These are phyloP conservation scores for Pyrenula massariospora DNA, from an alignment of 495 filamentous ascomycete species.

Conservation along the genomic window DNA sequence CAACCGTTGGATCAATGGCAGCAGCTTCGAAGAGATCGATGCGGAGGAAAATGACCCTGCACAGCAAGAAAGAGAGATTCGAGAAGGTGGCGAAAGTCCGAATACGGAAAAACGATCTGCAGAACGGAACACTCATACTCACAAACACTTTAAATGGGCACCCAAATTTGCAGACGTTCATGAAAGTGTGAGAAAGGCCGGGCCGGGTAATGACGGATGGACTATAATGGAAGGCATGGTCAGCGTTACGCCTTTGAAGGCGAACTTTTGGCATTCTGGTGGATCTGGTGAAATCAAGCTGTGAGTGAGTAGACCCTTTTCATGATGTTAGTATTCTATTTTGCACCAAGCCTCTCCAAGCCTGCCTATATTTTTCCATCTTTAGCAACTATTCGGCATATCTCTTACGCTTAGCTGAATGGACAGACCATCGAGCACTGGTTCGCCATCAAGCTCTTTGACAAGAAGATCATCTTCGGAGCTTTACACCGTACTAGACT, in stretches of 20 bases:
- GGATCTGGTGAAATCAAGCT: conserved; percentile 68
- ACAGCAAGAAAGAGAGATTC: conserved; percentile 54
- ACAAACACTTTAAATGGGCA: conserved; percentile 91
- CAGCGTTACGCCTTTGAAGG: conserved; percentile 82
- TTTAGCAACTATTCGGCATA: too few relatives aligned
- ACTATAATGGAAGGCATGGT: conserved; percentile 77
- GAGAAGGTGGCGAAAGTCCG: conserved; percentile 27
- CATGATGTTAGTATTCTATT: not conserved
- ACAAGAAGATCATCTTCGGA: not conserved
- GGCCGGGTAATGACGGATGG: conserved; percentile 91
- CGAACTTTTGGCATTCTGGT: conserved; percentile 80
- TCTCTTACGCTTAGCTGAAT: too few relatives aligned
- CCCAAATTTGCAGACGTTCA: conserved; percentile 80
- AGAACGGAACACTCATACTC: conserved; percentile 33
- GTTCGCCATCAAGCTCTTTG: too few relatives aligned
- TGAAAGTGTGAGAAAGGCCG: conserved; percentile 64
- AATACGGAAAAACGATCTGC: conserved; percentile 8
- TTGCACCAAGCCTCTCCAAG: too few relatives aligned
- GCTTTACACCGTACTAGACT: not conserved
- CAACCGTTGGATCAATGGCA: conserved; percentile 75
- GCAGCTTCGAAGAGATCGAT: conserved; percentile 70
- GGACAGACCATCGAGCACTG: too few relatives aligned
- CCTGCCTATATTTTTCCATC: too few relatives aligned
- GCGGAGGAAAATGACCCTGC: conserved; percentile 40
- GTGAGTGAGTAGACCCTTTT: conserved; percentile 46